Evolutionary conservation across 1,284 basidiomycete genomes (phyloP), one percentile per base, ranked within the genome.

Genomic region (Naganishia sp.): DNA sequence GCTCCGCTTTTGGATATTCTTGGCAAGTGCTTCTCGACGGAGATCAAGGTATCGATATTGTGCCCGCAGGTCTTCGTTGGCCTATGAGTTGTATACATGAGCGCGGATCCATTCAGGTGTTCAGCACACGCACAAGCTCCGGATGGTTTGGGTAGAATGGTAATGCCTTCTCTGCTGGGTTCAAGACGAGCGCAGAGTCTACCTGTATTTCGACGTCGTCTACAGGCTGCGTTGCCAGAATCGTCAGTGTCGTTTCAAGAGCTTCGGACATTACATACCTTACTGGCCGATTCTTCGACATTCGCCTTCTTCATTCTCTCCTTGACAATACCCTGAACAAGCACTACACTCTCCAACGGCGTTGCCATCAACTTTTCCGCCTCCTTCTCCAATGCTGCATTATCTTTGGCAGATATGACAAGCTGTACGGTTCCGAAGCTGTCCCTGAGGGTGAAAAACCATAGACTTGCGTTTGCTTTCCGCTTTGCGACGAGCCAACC

Each of bases 1-100:
- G 75, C 89, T 90, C 69, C 94, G 85, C 71, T 86, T 87, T 71
- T 85, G 86, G 71, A 97, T 82, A 78, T 95, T 96, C 55, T 85
- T 76, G 5, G 90, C 85, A 42, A 97, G 80, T 17, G 82, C 83
- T 7, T 84, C 80, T 47, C 94, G 84, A 32, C 94, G 87, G 56
- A 97, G 85, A 81, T 97, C 94, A 46, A 97, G 85, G 81, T 92
- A 89, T 64, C 94, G 87, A 79, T 91, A 89, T 71, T 87, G 87
- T 58, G 90, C 85, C 68, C 94, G 86, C 23, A 94, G 79, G 68
- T 93, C 89, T 72, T 95, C 92, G 73, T 90, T 91, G 45, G 90
- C 85, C 89, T 93, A 63, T 11, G n/a, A 54, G 68, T 28, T 31
- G 13, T 2, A 52, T 55, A n/a, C 47, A 49, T 15, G 32, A 39